Percentiles rank a stretch among this genome's conserved stretches.
Evolutionary conservation across 768 basidiomycete species (phyloP).

Genomic region (Boletus pseudopeckii): DNA sequence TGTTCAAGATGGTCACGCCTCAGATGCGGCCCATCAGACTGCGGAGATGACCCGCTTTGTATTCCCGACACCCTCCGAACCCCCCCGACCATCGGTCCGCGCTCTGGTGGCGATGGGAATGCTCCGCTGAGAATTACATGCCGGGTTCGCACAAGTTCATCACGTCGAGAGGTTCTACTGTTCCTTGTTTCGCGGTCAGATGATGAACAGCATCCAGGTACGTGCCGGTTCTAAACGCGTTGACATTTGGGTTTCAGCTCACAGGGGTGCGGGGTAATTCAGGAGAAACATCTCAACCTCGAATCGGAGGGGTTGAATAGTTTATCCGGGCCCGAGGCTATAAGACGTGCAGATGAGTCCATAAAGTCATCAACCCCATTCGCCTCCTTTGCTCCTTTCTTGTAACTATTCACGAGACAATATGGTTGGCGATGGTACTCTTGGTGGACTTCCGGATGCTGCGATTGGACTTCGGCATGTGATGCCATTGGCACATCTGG

Average conservation of each 20-base stretch:
- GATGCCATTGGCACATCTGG: slow-evolving; percentile 45
- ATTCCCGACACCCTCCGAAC: neutral
- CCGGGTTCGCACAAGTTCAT: neutral
- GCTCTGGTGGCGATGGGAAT: neutral
- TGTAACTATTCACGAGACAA: slow-evolving; percentile 5
- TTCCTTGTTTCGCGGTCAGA: neutral
- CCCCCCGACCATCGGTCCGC: neutral
- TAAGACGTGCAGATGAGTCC: neutral
- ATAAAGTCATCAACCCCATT: slow-evolving; percentile 22
- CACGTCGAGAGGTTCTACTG: neutral
- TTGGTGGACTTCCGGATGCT: slow-evolving; percentile 22
- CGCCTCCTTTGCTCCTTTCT: neutral
- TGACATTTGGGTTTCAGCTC: neutral
- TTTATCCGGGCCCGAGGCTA: slow-evolving; percentile 11
- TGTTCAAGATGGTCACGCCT: neutral
- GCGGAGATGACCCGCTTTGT: neutral
- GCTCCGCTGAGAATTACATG: neutral
- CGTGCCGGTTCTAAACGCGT: neutral
- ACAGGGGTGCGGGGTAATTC: slow-evolving; percentile 14
- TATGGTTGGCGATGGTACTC: slow-evolving; percentile 56
- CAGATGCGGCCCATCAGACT: neutral
- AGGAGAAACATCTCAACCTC: slow-evolving; percentile 17
- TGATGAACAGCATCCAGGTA: neutral
- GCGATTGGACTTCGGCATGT: too few species aligned
- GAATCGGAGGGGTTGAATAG: neutral